These are phyloP conservation scores for Euclidium syriacum DNA, from an alignment of 345 rosid species.

Conservation along the genomic window DNA sequence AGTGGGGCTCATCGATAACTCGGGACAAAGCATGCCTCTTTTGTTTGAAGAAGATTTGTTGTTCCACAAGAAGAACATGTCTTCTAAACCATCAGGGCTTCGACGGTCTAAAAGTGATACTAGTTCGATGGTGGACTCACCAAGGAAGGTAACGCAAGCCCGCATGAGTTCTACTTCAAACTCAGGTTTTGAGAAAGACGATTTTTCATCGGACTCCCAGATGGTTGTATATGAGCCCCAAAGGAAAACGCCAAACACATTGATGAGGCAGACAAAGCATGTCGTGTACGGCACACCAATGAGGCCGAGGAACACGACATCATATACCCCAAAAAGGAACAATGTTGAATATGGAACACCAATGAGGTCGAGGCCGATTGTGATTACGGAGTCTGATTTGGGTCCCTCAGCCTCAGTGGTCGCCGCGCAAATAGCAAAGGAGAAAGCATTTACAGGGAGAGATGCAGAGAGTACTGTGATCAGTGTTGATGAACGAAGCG, in stretches of 20 bases:
- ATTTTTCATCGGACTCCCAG: conserved; percentile 28
- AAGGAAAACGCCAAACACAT: conserved; percentile 13
- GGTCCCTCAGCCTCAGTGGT: conserved; percentile 92
- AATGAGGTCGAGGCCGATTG: conserved; percentile 26
- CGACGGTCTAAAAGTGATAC: conserved; percentile 75
- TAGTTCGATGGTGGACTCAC: conserved; percentile 49
- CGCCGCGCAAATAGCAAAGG: conserved; percentile 56
- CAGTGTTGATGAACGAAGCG: conserved; percentile 45
- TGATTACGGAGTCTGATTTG: conserved; percentile 59
- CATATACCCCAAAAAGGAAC: conserved; percentile 28
- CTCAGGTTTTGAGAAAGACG: conserved; percentile 29
- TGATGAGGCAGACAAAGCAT: conserved; percentile 4
- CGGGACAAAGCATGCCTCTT: conserved; percentile 84
- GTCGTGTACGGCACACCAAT: conserved; percentile 29
- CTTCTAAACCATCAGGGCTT: conserved; percentile 53
- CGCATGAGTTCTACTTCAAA: conserved; percentile 34
- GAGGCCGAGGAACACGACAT: conserved; percentile 17
- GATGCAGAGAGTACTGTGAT: conserved; percentile 50
- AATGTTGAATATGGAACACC: conserved; percentile 32
- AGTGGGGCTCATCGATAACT: conserved; percentile 66
- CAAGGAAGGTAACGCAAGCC: conserved; percentile 19
- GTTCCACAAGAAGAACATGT: conserved; percentile 28
- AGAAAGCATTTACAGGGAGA: conserved; percentile 20
- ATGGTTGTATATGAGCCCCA: conserved; percentile 8
- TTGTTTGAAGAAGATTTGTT: conserved; percentile 28